phyloP scores from a whole-genome alignment of 1,139 yeast genomes.

The Debaryomycetaceae sp. region DNA sequence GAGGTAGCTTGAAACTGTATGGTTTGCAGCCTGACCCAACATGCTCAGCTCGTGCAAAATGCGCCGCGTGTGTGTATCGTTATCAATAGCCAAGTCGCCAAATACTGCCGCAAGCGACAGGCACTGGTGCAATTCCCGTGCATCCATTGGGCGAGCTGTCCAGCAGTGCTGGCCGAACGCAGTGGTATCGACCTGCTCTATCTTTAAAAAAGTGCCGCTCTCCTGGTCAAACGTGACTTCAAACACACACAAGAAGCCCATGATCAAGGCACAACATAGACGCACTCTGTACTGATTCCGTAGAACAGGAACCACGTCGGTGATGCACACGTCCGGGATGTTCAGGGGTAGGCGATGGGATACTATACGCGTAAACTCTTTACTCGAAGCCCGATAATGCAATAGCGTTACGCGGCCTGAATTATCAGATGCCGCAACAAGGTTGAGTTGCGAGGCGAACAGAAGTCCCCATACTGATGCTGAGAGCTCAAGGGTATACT shows the following conservation, averaged over 20 bases:
- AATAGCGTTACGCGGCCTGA: slow-evolving; percentile 36
- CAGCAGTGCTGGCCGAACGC: slow-evolving; percentile 43
- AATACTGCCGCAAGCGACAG: slow-evolving; percentile 35
- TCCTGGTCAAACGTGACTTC: slow-evolving; percentile 17
- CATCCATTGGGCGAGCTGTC: slow-evolving; percentile 36
- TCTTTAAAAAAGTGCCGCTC: slow-evolving; percentile 20
- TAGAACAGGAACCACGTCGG: slow-evolving; percentile 11
- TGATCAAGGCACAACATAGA: slow-evolving; percentile 34
- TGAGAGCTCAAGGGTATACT: slow-evolving; percentile 4
- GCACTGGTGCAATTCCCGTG: slow-evolving; percentile 38
- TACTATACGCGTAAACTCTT: slow-evolving; percentile 20
- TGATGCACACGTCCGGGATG: slow-evolving; percentile 45
- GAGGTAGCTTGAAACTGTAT: slow-evolving; percentile 27
- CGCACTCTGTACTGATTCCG: slow-evolving; percentile 11
- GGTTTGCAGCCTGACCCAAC: slow-evolving; percentile 25
- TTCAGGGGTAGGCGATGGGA: slow-evolving; percentile 43
- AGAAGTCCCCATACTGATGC: slow-evolving; percentile 64
- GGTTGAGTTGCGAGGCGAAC: slow-evolving; percentile 13
- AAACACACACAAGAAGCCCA: slow-evolving; percentile 37
- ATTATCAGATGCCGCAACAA: slow-evolving; percentile 50
- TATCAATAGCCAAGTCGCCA: slow-evolving; percentile 31
- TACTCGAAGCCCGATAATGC: slow-evolving; percentile 18
- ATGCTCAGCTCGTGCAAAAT: slow-evolving; percentile 26
- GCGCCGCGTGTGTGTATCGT: slow-evolving; percentile 12
- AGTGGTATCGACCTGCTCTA: slow-evolving; percentile 17